Conservation (phyloP, 2,329 filamentous ascomycete genomes). For the Trichophaea hybrida region DNA sequence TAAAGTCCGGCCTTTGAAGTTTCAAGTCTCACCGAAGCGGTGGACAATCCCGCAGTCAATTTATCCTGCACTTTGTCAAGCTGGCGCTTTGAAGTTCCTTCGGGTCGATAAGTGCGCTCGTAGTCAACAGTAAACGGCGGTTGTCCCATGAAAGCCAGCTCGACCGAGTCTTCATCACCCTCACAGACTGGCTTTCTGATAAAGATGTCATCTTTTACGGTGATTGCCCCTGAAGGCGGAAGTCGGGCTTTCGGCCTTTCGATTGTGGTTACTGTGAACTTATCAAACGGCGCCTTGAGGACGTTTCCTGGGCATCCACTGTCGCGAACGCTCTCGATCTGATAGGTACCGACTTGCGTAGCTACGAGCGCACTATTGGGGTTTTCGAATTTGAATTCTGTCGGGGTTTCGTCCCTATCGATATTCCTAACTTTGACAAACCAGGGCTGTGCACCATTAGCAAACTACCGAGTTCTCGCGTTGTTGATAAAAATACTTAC, state of each 20-base stretch:
- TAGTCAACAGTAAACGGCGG: conserved; percentile 74
- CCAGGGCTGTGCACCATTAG: conserved; percentile 46
- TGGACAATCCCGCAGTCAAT: conserved; percentile 61
- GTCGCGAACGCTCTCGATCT: conserved; percentile 65
- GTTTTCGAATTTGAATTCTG: conserved; percentile 39
- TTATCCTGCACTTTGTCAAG: conserved; percentile 46
- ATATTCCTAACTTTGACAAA: conserved; percentile 59
- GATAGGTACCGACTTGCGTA: conserved; percentile 56
- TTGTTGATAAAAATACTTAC: conserved; percentile 8
- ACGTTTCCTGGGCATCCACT: conserved; percentile 68
- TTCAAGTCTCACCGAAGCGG: conserved; percentile 71
- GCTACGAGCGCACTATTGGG: conserved; percentile 58
- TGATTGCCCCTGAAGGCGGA: conserved; percentile 49
- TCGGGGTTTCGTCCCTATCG: conserved; percentile 37
- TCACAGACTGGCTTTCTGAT: conserved; percentile 78
- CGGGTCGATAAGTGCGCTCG: conserved; percentile 57
- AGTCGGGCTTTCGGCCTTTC: conserved; percentile 59
- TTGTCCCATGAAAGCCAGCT: conserved; percentile 63
- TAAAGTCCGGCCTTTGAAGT: conserved; percentile 70
- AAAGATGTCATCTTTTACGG: conserved; percentile 42
- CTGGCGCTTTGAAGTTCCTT: conserved; percentile 43
- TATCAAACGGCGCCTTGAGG: conserved; percentile 51
- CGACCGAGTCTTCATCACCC: conserved; percentile 80
- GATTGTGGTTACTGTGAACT: conserved; percentile 77
- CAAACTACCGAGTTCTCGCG: conserved; percentile 3